Evolutionary conservation across 129 eudicot species (phyloP), one percentile per base, ranked within the genome.

Genomic region (Lactuca saligna): DNA sequence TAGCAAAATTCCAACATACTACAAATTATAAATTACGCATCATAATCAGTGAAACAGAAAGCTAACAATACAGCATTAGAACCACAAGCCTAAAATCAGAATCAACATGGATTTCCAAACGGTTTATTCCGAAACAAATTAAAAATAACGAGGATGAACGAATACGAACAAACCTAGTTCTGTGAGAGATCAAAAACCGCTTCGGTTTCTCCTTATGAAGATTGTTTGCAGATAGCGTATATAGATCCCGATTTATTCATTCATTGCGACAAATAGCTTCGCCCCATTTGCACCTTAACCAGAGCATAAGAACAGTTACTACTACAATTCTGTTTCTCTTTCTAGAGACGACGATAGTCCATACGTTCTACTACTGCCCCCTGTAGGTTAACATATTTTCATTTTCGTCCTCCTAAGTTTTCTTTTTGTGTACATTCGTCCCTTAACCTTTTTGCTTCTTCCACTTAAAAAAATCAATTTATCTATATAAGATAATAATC

Each of bases 281-380:
- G 17, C 6, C 20, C 41, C 39, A 41, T 74, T 48, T 9, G 37
- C 61, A 48, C 20, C 15, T 59, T 68, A 75, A 66, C 20, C 66
- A 51, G 50, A 68, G 74, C 63, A 67, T 59, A 44, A 48, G 33
- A 46, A 44, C 57, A 75, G 57, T 32, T 57, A 46, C 12, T 25
- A 74, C 53, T 65, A 46, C 25, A n/a, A 71, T 60, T 65, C 31
- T 74, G 60, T 74, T 48, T 39, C 69, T 51, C 50, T 68, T 75
- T 68, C 67, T 68, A 68, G 63, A 39, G 37, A 64, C 41, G 42
- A 59, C 12, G 44, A 66, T 60, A 46, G 16, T 60, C 20, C 16
- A 46, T 10, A 68, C 11, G 0, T 60, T 74, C 16, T 50, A 74
- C 66, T 65, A 56, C 7, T 31, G 33, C 39, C 41, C 71, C 79